A percentile compares a stretch with the other conserved stretches of the same genome.
phyloP scores from a whole-genome alignment of 164 flowering plant genomes.

The Berberis thunbergii region DNA sequence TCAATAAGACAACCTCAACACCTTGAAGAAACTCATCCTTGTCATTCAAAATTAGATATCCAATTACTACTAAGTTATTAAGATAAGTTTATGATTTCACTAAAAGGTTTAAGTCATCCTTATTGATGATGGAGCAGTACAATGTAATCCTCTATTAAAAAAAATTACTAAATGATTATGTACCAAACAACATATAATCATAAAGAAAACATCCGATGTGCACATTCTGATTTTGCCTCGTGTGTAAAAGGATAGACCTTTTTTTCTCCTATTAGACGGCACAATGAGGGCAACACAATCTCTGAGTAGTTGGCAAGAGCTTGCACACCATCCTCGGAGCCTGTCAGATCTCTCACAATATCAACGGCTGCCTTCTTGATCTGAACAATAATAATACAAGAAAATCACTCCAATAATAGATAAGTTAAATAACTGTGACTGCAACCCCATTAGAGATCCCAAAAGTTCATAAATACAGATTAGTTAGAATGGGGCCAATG shows the following conservation, averaged over 20 bases:
- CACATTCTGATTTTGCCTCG: too few relatives aligned
- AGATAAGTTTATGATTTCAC: too few relatives aligned
- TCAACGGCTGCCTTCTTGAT: conserved; percentile 76
- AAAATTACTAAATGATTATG: too few relatives aligned
- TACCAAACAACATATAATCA: neutral
- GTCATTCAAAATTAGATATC: too few relatives aligned
- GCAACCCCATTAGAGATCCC: neutral
- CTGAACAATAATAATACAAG: conserved; percentile 22
- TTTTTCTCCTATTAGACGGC: conserved; percentile 48
- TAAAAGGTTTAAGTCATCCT: too few relatives aligned
- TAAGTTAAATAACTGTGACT: neutral
- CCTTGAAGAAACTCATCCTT: too few relatives aligned
- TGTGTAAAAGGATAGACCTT: conserved; percentile 27
- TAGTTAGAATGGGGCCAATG: neutral
- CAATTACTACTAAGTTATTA: too few relatives aligned
- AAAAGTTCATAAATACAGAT: neutral
- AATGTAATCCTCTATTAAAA: too few relatives aligned
- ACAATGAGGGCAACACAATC: conserved; percentile 41
- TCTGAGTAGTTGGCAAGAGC: conserved; percentile 45
- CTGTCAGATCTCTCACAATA: conserved; percentile 78
- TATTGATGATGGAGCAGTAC: too few relatives aligned
- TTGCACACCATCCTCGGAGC: conserved; percentile 69
- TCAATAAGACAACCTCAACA: too few relatives aligned
- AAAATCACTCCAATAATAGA: neutral
- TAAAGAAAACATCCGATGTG: too few relatives aligned